A percentile compares a stretch with the other conserved stretches of the same genome.
phyloP scores from a whole-genome alignment of 345 rosid genomes.

The Eutrema japonicum region DNA sequence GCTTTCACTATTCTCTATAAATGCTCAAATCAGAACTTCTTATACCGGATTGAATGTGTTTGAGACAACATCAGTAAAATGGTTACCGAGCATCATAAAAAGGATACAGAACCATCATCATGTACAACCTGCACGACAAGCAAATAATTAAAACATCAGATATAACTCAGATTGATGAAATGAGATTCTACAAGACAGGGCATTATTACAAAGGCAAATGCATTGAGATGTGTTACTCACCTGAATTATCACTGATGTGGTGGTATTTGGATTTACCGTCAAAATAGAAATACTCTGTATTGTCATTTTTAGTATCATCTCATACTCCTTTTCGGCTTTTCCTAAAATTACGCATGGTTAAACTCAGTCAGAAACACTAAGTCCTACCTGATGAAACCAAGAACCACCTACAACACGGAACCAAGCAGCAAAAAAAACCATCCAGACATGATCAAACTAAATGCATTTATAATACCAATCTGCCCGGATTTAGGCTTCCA shows the following conservation, averaged over 20 bases:
- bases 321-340: conserved; percentile 74
- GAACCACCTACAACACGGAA: background rate
- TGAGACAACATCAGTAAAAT: conserved; percentile 11
- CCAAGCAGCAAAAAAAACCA: conserved; percentile 1
- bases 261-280: conserved; percentile 83
- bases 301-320: conserved; percentile 82
- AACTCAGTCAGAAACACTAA: conserved; percentile 1
- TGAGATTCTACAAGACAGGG: background rate
- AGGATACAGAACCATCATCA: conserved; percentile 98
- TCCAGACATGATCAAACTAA: background rate
- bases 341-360: conserved; percentile 48
- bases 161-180: background rate
- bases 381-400: background rate
- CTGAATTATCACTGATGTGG: conserved; percentile 83
- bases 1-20: background rate
- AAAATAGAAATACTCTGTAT: conserved; percentile 82
- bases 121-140: conserved; percentile 65
- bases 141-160: conserved; percentile 20
- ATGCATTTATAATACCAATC: conserved; percentile 51
- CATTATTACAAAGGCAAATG: background rate
- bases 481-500: conserved; percentile 97
- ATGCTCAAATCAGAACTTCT: background rate
- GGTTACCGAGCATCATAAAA: background rate
- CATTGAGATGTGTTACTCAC: conserved; percentile 39
- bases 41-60: background rate